A percentile compares a stretch with the other conserved stretches of the same genome.
Conservation (phyloP, 768 basidiomycete genomes). For the Brasilioporus rufonigricans region DNA sequence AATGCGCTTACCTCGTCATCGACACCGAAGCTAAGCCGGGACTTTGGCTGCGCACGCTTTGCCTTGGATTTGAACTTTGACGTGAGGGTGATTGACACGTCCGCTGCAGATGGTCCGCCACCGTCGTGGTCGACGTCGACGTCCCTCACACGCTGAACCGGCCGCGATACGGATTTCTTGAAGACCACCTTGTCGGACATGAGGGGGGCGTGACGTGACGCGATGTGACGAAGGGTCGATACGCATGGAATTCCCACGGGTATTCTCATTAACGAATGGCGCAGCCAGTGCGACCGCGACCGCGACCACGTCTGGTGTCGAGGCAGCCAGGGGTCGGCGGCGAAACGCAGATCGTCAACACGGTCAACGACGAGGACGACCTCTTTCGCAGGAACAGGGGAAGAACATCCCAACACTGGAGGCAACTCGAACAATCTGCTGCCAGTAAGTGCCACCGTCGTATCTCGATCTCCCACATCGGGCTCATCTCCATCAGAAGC, state of each 20-base stretch:
- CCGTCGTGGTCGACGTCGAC: conserved; percentile 33
- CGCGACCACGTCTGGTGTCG: conserved; percentile 50
- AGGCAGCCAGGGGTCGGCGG: conserved; percentile 8
- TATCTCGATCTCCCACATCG: neutral
- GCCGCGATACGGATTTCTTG: conserved; percentile 42
- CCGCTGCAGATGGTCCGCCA: neutral
- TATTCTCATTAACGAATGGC: conserved; percentile 20
- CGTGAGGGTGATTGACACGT: conserved; percentile 60
- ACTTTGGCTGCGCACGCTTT: conserved; percentile 63
- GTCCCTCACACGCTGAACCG: conserved; percentile 41
- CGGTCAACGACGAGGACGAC: conserved; percentile 56
- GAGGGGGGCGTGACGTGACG: conserved; percentile 25
- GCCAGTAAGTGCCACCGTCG: conserved; percentile 44
- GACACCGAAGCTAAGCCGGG: conserved; percentile 76
- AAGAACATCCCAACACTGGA: conserved; percentile 57
- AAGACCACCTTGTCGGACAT: conserved; percentile 36
- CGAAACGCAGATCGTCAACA: conserved; percentile 4
- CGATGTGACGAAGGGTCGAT: conserved; percentile 5
- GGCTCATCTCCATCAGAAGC: conserved; percentile 22
- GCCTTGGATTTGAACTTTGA: conserved; percentile 69
- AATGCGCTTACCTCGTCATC: conserved; percentile 54
- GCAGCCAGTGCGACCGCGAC: conserved; percentile 40
- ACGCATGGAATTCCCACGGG: conserved; percentile 29
- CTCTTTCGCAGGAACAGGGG: conserved; percentile 68
- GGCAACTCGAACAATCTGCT: conserved; percentile 51